Base-by-base conservation (phyloP, 2,329 filamentous ascomycete species). In the Byssochlamys sp. region DNA sequence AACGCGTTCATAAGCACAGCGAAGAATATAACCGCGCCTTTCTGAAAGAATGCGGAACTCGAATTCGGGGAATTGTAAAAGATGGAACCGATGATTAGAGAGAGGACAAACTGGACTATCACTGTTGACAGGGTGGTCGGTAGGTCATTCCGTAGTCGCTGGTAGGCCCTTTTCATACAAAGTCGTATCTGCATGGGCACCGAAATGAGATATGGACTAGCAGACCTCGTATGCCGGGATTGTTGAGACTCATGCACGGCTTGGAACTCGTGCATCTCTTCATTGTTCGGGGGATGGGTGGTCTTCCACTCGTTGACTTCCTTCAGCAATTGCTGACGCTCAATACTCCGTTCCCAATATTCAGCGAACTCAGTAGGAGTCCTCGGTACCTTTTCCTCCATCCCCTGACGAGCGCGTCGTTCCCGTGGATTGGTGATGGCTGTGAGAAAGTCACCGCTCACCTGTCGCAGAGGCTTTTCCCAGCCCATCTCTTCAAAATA, bases 1-100 rank as follows among this genome's bases (percentile, higher is more conserved):
- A 95, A 92, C 53, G 89, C 90, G 71, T 94, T 95, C 77, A 94
- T 85, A 59, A 96, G 78, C 67, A 91, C 85, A 63, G 89, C 89
- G 69, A 95, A 94, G 82, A 95, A 96, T 55, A 96, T 78, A 26
- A 95, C 79, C 50, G 88, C 86, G 62, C 88, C 89, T 60, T 90
- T 84, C 65, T 84, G 81, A 76, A 86, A 95, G 78, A 95, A 95
- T 66, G 86, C 90, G 19, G 72, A 67, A 0, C 89, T 87, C n/a
- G 77, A 79, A 0, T 78, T 67, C 29, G 81, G 71, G 35, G 95
- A 74, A 70, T 95, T 87, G 78, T 83, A 95, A 74, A 94, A 95
- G 63, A 95, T 86, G 62, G 85, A 88, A 55, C 87, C 79, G 59
- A 95, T 84, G 68, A 95, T 87, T 61, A 95, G 78, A 57, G 88